Evolutionary conservation across 768 basidiomycete genomes (phyloP).

Genomic region (Lactarius akahatsu): DNA sequence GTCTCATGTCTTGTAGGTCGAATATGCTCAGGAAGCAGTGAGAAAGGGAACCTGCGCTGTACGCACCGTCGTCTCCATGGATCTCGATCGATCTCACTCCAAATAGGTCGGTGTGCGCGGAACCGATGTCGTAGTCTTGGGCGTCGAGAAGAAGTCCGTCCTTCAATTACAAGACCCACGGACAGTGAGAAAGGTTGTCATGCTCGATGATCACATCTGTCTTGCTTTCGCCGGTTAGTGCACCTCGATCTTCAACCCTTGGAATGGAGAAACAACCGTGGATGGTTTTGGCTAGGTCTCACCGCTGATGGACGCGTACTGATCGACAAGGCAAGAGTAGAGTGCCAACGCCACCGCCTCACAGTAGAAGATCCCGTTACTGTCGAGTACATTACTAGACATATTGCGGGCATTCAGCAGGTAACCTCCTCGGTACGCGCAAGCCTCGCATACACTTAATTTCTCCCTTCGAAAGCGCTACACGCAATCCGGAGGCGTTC

Average conservation of each 20-base stretch:
- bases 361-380: constrained; percentile 98
- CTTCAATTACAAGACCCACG: constrained; percentile 97
- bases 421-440: constrained; percentile 42
- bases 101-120: constrained; percentile 91
- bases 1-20: constrained; percentile 63
- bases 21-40: constrained; percentile 98
- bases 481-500: constrained; percentile 97
- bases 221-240: constrained; percentile 92
- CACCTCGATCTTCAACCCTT: not conserved
- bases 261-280: constrained; percentile 17
- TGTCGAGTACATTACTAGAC: constrained; percentile 96
- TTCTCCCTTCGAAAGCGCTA: constrained; percentile 61
- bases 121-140: constrained; percentile 90
- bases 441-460: not conserved
- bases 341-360: constrained; percentile 95
- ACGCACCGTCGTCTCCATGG: constrained; percentile 33
- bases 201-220: constrained; percentile 97
- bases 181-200: constrained; percentile 95
- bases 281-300: constrained; percentile 57
- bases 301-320: constrained; percentile 97
- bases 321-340: constrained; percentile 96
- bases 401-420: constrained; percentile 99
- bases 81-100: constrained; percentile 13
- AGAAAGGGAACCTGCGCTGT: constrained; percentile 97
- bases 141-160: constrained; percentile 98